These are phyloP conservation scores for Wickerhamomyces sydowiorum DNA, from an alignment of 805 yeast genomes.

Conservation along the genomic window DNA sequence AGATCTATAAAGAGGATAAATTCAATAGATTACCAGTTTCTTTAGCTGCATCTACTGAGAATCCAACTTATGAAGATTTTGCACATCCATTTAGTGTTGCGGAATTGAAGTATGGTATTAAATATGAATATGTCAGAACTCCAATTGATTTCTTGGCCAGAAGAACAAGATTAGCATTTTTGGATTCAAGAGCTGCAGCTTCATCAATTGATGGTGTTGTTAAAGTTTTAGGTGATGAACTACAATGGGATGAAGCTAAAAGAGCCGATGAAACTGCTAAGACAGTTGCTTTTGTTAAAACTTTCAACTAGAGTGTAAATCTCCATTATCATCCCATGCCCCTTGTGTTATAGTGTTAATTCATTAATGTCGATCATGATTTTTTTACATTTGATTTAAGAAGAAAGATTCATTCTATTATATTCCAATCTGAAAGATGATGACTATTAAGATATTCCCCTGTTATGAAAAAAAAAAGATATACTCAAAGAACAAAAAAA, in stretches of 20 bases:
- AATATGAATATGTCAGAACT: slow-evolving; percentile 80
- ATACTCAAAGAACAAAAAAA: background rate
- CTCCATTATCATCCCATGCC: too few species aligned
- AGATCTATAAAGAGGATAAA: slow-evolving; percentile 42
- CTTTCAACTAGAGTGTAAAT: too few species aligned
- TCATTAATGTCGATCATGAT: too few species aligned
- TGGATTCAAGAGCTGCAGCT: slow-evolving; percentile 81
- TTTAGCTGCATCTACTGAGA: slow-evolving; percentile 37
- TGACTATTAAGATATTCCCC: background rate
- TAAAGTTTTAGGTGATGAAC: slow-evolving; percentile 75
- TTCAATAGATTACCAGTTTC: slow-evolving; percentile 60
- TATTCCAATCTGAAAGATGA: background rate
- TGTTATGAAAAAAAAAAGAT: background rate
- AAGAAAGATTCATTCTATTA: background rate
- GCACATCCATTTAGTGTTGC: slow-evolving; percentile 88
- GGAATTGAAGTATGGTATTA: slow-evolving; percentile 76
- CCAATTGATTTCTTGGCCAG: slow-evolving; percentile 89
- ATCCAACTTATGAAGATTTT: slow-evolving; percentile 41
- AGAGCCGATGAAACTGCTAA: slow-evolving; percentile 47
- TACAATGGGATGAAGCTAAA: slow-evolving; percentile 62
- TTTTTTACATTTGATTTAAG: too few species aligned
- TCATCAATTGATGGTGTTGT: slow-evolving; percentile 80
- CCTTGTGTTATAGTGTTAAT: too few species aligned
- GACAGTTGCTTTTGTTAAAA: slow-evolving; percentile 53
- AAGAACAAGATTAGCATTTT: slow-evolving; percentile 88